Percentiles rank a stretch among this genome's conserved stretches.
Conservation (phyloP, 2,329 filamentous ascomycete species). For the Aspergillus ochraceus region DNA sequence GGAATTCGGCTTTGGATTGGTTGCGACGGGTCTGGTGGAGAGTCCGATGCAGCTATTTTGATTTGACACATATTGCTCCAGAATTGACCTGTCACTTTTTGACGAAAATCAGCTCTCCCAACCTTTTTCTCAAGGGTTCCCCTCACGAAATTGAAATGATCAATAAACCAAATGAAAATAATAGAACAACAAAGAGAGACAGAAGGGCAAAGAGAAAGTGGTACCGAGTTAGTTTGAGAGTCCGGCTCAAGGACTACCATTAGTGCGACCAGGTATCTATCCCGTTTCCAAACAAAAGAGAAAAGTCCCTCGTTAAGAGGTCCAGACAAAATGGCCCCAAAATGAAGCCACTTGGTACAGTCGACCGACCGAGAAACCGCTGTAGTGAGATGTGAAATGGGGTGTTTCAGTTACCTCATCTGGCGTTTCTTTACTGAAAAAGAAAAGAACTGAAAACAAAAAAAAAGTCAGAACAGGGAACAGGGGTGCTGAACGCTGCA, state of each 20-base stretch:
- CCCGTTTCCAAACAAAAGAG: neutral
- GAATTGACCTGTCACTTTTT: conserved; percentile 13
- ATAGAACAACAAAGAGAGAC: neutral
- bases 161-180: neutral
- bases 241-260: neutral
- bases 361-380: neutral
- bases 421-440: neutral
- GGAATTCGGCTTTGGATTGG: neutral
- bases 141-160: neutral
- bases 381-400: neutral
- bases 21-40: neutral
- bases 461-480: neutral
- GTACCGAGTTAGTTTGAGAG: neutral
- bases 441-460: neutral
- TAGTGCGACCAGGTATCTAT: neutral
- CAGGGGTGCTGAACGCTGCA: neutral
- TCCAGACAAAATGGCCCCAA: neutral
- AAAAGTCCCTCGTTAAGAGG: neutral
- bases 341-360: neutral
- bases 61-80: conserved; percentile 7
- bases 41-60: neutral
- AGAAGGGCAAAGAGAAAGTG: neutral
- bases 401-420: neutral
- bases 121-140: neutral
- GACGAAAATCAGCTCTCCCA: conserved; percentile 4